Base-by-base conservation (phyloP, 352 stramenopile species). In the Phytophthora sojae region DNA sequence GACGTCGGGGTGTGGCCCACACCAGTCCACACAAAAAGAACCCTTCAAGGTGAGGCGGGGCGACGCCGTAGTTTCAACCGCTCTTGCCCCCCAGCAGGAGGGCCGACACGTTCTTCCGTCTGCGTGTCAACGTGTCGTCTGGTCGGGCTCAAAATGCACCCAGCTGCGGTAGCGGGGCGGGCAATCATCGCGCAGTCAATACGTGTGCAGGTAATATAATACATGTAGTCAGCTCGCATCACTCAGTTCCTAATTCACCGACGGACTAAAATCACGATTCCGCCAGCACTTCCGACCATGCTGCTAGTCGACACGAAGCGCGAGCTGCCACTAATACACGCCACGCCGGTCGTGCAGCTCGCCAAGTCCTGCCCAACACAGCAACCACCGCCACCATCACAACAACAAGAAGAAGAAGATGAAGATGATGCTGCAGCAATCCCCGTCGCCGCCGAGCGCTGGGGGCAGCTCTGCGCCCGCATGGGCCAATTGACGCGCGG, bases 401-500 rank as follows among this genome's bases (percentile, higher is more conserved):
- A 37, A 37, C 7, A 37, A 37, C 0, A 37, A 9, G 30, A 37
- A 37, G 8, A 37, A 45, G 12, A 19, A 45, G 14, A n/a, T 21
- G 12, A 19, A 45, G 14, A n/a, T 21, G n/a, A 11, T 1, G 23
- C 6, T 14, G 44, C 44, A 14, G n/a, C 2, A 50, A 50, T 14
- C 44, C 44, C n/a, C 15, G 44, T 6, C 15, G 47, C 49, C 0
- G 61, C 55, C 19, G 30, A 12, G 30, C 67, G 64, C 32, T 88
- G 80, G 80, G 55, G 53, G 26, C 77, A 77, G 12, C 39, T 88
- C 50, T 77, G 80, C 12, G 58, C 60, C 12, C 42, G 64, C 4
- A 82, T 85, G 56, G 30, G 57, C 9, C 60, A 71, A 21, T 45
- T 88, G 29, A 83, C 70, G 17, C 72, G 72, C 30, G 77, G 75